Evolutionary conservation across 345 rosid species (phyloP).

Genomic region (Ceriops decandra): DNA sequence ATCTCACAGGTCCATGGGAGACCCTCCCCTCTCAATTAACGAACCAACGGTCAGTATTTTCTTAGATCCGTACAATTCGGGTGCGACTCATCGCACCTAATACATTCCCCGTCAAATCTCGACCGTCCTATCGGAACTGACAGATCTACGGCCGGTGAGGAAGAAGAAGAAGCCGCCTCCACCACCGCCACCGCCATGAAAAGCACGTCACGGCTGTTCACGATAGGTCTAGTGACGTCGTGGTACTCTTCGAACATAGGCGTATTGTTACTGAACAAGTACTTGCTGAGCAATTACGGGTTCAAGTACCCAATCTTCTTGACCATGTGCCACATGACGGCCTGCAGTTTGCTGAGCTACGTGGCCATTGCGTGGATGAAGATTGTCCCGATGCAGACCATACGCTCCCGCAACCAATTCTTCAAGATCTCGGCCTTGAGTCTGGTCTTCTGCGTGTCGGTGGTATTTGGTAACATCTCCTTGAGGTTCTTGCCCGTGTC

Average conservation of each 20-base stretch:
- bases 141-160: not conserved
- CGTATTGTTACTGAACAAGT: slow-evolving; percentile 86
- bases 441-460: slow-evolving; percentile 91
- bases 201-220: slow-evolving; percentile 52
- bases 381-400: slow-evolving; percentile 98
- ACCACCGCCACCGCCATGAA: slow-evolving; percentile 29
- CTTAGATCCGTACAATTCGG: slow-evolving; percentile 7
- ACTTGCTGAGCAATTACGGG: slow-evolving; percentile 85
- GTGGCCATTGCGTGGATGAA: slow-evolving; percentile 92
- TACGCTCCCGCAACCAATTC: slow-evolving; percentile 82
- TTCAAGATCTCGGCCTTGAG: slow-evolving; percentile 86
- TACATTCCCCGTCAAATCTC: slow-evolving; percentile 1
- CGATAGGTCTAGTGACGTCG: slow-evolving; percentile 73
- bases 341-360: slow-evolving; percentile 88
- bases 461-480: slow-evolving; percentile 88
- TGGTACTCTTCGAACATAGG: slow-evolving; percentile 99
- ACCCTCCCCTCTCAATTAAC: not conserved
- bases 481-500: slow-evolving; percentile 81
- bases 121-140: not conserved
- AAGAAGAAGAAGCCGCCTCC: not conserved
- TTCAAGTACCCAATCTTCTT: slow-evolving; percentile 98
- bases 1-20: slow-evolving; percentile 27
- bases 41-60: not conserved
- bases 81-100: not conserved
- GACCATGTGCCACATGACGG: slow-evolving; percentile 99